Base-by-base conservation (phyloP, 202 grass and related monocot species). In the Thinopyrum obtusiflorum region DNA sequence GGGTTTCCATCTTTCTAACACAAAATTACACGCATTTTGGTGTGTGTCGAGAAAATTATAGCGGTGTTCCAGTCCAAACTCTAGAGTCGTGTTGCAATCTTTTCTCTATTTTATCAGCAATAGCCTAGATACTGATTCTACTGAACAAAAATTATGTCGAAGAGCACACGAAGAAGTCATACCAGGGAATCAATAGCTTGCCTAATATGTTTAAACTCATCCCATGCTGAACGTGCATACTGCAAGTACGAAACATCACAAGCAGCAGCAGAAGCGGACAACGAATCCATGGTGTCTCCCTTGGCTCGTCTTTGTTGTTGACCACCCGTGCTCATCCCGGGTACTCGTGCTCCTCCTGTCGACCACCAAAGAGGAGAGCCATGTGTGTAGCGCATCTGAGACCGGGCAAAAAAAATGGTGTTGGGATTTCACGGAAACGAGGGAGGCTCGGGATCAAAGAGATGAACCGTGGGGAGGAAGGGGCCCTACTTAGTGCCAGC, bases 181-280 rank as follows among this genome's bases (percentile, higher is more conserved):
- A 98, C 95, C 95, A 98, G 83, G 89, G 95, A 98, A 72, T 93
- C 95, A 82, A 98, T 98, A 84, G 95, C 95, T 85, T 98, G 95
- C 86, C 89, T 92, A 79, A 98, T 98, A 95, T 98, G 96, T 80
- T 98, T 98, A 70, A 98, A 87, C 85, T 98, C 96, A 84, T 98
- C 96, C 93, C 93, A 98, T 9, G 93, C 89, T 82, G 89, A 90
- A 85, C 96, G 91, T 73, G 96, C 96, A 88, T 98, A 98, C 96
- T 98, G 85, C 77, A 89, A 92, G 31, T 64, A 87, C 0, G 20
- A 88, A 82, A 67, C n/a, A n/a, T n/a, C n/a, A n/a, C n/a, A n/a
- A n/a, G n/a, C n/a, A n/a, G n/a, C n/a, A n/a, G n/a, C n/a, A n/a
- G n/a, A n/a, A n/a, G n/a, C n/a, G n/a, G n/a, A n/a, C n/a, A n/a